Percentiles rank a stretch among this genome's conserved stretches.
phyloP scores from a whole-genome alignment of 805 yeast genomes.

The Candida dajiaensis region DNA sequence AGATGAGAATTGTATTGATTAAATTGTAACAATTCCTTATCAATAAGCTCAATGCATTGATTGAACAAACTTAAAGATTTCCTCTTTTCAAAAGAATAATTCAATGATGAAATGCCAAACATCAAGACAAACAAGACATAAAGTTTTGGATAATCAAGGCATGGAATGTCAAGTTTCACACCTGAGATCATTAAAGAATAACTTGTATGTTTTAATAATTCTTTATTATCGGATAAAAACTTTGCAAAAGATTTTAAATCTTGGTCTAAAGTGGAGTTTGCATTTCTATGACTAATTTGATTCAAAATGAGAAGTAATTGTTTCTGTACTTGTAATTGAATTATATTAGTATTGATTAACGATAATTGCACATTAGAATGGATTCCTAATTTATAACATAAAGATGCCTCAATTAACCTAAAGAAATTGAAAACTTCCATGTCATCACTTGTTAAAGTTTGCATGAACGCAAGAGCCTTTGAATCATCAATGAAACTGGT shows the following conservation, averaged over 20 bases:
- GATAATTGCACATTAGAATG: constrained; percentile 1
- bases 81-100: constrained; percentile 18
- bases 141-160: constrained; percentile 6
- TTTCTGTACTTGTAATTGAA: not conserved
- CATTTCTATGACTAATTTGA: not conserved
- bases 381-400: constrained; percentile 1
- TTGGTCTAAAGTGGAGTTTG: not conserved
- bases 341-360: not conserved
- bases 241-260: constrained; percentile 5
- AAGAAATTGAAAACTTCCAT: constrained; percentile 5
- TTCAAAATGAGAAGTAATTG: constrained; percentile 2
- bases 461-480: constrained; percentile 4
- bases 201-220: not conserved
- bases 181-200: not conserved
- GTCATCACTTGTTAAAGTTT: not conserved
- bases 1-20: not conserved
- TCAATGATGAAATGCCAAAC: constrained; percentile 9
- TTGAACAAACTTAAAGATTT: constrained; percentile 8
- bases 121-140: constrained; percentile 6
- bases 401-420: constrained; percentile 2
- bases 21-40: not conserved
- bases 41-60: constrained; percentile 1
- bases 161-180: not conserved
- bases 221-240: constrained; percentile 1
- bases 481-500: constrained; percentile 1